Base-by-base conservation (phyloP, 192 early-diverging fungal genomes). In the Powellomyces hirtus region DNA sequence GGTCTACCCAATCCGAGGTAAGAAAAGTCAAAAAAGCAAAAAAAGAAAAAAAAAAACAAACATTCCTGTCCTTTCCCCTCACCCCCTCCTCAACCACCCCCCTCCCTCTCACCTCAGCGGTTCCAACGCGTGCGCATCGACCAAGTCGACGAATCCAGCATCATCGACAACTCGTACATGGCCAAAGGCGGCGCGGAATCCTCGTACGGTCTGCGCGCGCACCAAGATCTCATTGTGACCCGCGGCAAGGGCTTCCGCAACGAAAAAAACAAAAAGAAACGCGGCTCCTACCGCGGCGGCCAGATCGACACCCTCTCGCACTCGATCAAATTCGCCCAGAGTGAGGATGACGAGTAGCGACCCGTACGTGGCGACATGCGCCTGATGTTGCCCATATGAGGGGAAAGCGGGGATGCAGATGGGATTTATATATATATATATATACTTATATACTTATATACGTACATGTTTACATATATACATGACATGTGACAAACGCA, bases 221-320 rank as follows among this genome's bases (percentile, higher is more conserved):
- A 97, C 71, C 81, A 84, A 76, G 97, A 98, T 59, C 83, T 98
- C 67, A 89, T 94, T 60, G 89, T 90, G 44, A 93, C 89, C 16
- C 81, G 89, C 33, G 97, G 97, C 44, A 93, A 94, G 78, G 87
- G 88, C 27, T 98, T 98, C 84, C 87, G 92, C 38, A 89, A 89
- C 13, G 94, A 97, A 71, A 98, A 98, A 86, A 93, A 92, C 64
- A 97, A 97, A 83, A 98, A 98, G 82, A 97, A 97, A 86, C 82
- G 92, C 55, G 94, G 94, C 26, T 89, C 90, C 40, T 98, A 98
- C 84, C 86, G 89, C 60, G 96, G 96, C 31, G 96, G 96, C 24
- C 73, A 80, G 56, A 98, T 98, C 62, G 89, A 91, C 63, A 86
- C 90, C 57, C 80, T 77, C 35, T 91, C 90, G 26, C 88, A 94